Evolutionary conservation across 257 asterid species (phyloP).

Genomic region (Penstemon newberryi): DNA sequence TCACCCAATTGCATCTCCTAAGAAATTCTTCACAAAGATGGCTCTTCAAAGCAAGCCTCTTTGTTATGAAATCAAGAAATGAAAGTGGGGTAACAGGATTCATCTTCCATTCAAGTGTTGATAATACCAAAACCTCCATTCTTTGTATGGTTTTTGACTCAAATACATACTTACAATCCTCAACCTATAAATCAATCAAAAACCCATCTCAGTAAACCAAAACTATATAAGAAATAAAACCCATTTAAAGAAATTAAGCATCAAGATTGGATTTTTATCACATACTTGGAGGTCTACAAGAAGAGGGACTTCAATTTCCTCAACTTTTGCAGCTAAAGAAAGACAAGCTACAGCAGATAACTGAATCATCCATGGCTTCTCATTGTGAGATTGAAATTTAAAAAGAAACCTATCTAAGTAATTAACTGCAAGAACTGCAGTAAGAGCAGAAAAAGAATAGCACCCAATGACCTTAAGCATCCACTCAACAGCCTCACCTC

Average conservation of each 20-base stretch:
- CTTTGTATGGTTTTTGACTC: constrained; percentile 62
- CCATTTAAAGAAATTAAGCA: background rate
- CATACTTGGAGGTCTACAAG: constrained; percentile 59
- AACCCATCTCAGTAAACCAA: background rate
- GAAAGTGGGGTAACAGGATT: constrained; percentile 63
- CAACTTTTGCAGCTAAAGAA: constrained; percentile 65
- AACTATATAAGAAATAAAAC: background rate
- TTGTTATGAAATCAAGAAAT: constrained; percentile 52
- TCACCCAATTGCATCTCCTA: constrained; percentile 46
- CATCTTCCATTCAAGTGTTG: constrained; percentile 67
- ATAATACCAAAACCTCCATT: constrained; percentile 65
- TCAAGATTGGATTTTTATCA: constrained; percentile 20
- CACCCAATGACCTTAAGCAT: background rate
- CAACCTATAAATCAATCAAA: constrained; percentile 40
- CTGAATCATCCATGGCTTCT: constrained; percentile 63
- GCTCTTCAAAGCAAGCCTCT: constrained; percentile 34
- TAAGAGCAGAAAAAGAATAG: constrained; percentile 51
- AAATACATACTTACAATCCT: constrained; percentile 47
- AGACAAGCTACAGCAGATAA: constrained; percentile 58
- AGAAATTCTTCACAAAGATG: constrained; percentile 36
- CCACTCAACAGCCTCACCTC: too few relatives aligned
- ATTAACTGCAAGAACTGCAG: constrained; percentile 59
- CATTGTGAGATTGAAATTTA: constrained; percentile 20
- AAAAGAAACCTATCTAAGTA: constrained; percentile 45
- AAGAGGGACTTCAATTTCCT: constrained; percentile 54